Conservation (phyloP, 2,329 filamentous ascomycete genomes). For the Incumbomyces lentus region DNA sequence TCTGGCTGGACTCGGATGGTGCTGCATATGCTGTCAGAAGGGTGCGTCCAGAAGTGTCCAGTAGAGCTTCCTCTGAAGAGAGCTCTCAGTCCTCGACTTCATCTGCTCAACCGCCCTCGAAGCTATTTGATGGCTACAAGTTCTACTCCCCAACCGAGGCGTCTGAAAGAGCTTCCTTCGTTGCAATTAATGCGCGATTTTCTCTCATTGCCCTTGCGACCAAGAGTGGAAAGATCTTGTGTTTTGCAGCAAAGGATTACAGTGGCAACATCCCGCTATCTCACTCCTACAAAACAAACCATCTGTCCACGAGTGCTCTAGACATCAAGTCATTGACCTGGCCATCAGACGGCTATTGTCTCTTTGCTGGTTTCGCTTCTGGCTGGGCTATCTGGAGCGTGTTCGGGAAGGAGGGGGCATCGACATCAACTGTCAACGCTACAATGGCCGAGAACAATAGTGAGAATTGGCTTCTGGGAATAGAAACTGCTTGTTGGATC, state of each 20-base stretch:
- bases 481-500: slow-evolving; percentile 72
- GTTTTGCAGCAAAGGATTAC: slow-evolving; percentile 93
- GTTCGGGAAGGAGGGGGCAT: slow-evolving; percentile 80
- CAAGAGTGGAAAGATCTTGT: slow-evolving; percentile 63
- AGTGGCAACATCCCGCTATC: slow-evolving; percentile 83
- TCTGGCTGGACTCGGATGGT: slow-evolving; percentile 85
- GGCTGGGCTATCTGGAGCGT: slow-evolving; percentile 98
- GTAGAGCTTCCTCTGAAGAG: slow-evolving; percentile 24
- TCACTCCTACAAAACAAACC: slow-evolving; percentile 62
- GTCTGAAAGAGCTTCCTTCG: slow-evolving; percentile 55
- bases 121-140: slow-evolving; percentile 78
- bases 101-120: slow-evolving; percentile 34
- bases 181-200: slow-evolving; percentile 87
- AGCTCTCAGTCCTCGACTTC: slow-evolving; percentile 28
- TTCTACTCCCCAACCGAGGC: slow-evolving; percentile 65
- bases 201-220: slow-evolving; percentile 86
- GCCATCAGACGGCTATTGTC: slow-evolving; percentile 89
- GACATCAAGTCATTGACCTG: slow-evolving; percentile 65
- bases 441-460: slow-evolving; percentile 54
- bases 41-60: slow-evolving; percentile 32
- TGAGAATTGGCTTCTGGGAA: slow-evolving; percentile 75
- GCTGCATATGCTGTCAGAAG: slow-evolving; percentile 85
- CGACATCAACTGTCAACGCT: slow-evolving; percentile 66
- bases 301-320: slow-evolving; percentile 59
- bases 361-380: slow-evolving; percentile 84